Evolutionary conservation across 495 filamentous ascomycete genomes (phyloP), one percentile per base, ranked within the genome.

Genomic region (Podospora pseudocomata): DNA sequence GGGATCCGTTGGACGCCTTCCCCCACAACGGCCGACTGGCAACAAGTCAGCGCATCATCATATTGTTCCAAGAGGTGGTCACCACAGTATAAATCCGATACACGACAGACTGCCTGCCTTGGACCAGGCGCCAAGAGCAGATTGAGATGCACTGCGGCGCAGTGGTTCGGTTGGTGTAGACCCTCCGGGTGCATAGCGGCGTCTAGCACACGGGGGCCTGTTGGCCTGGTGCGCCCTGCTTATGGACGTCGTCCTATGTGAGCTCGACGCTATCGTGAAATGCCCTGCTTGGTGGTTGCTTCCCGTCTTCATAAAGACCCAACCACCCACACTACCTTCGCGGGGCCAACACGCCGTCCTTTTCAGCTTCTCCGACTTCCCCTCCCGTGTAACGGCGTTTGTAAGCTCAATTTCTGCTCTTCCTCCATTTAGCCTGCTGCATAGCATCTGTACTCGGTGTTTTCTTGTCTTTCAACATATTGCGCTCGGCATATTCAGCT

Each of bases 131-230:
- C 61, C 61, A 63, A 63, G 61, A 44, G 32, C 30, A 19, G 2
- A 63, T 49, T 63, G 30, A 30, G 9, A 63, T 63, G 61, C 34
- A 19, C 61, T 58, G 55, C 23, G 61, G 61, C 61, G 61, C 61
- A 63, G 61, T 49, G 19, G 32, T 49, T 49, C 18, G 61, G 34
- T 44, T 23, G 30, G 61, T 63, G 32, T 63, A 63, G 61, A 49
- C 61, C 32, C 18, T 32, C 30, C 4, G 19, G 7, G 55, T 58
- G 55, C 55, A 19, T 58, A 1, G 55, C 23, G 55, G 55, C 55
- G 55, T 58, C 55, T 58, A 58, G n/a, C 55, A 7, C 55, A 58
- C 55, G 4, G n/a, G n/a, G 30, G 55, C 11, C 39, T 49, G 39
- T 49, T 49, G 39, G 39, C 39, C 39, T 49, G 39, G 55, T 58